Evolutionary conservation across 2,329 filamentous ascomycete species (phyloP), one percentile per base, ranked within the genome.

Genomic region (Fusarium miscanthi): DNA sequence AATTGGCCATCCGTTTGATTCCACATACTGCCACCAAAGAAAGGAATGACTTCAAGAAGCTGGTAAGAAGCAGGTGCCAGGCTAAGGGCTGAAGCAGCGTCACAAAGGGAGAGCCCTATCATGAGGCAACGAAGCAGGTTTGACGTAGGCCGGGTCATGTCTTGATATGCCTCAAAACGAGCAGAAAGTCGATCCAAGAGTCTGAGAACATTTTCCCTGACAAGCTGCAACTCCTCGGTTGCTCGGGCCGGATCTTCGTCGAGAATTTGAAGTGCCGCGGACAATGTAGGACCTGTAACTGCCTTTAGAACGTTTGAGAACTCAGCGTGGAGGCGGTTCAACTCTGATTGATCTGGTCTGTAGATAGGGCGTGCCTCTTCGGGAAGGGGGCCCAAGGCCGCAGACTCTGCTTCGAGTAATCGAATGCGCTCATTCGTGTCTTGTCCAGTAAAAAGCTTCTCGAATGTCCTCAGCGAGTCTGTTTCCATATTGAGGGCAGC

Each of bases 111-210:
- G 37, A 97, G 82, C 6, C 94, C 95, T 66, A 97, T 84, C 73
- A 92, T 89, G 14, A 98, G 84, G 74, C 93, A 93, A 64, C 92
- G 90, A 46, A 98, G 85, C 71, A 98, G 92, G 58, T 92, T 93
- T 48, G 94, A 86, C 16, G 94, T 87, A 8, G 94, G 95, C 48
- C 89, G 86, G 1, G 92, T 93, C 74, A 98, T 89, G 78, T 99
- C 96, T 68, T 94, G 93, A 77, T 98, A 98, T 19, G 90, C 90
- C 42, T 90, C 88, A 78, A 94, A 97, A 40, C 90, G 87, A 35
- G 88, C 85, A 4, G 86, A 87, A 12, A 99, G 86, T 48, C 95
- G 89, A 59, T 87, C 84, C 54, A 93, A 89, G 42, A 97, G 89
- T 69, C 93, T 90, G 11, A 85, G 83, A n/a, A 96, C 83, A 60